phyloP scores from a whole-genome alignment of 192 early-diverging fungal species.

The Coemansia sp. region DNA sequence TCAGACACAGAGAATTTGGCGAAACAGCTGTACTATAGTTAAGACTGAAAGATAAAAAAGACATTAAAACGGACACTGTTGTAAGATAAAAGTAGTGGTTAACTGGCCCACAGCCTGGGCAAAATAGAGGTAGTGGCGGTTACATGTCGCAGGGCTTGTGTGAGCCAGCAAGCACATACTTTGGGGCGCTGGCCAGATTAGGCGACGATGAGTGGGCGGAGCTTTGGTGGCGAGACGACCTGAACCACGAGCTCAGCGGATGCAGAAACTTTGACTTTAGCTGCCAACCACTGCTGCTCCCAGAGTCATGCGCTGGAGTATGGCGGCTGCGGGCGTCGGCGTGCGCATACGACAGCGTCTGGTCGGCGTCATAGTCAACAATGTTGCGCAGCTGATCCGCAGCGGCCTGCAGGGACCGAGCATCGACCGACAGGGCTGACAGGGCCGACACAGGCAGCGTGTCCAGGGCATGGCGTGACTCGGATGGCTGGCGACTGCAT shows the following conservation, averaged over 20 bases:
- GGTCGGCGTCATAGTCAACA: conserved; percentile 8
- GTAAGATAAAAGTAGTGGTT: neutral
- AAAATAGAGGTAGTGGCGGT: neutral
- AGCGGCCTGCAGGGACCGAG: neutral
- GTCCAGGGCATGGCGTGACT: neutral
- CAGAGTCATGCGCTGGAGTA: conserved; percentile 2
- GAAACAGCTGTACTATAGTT: neutral
- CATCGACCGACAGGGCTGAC: neutral
- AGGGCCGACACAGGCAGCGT: conserved; percentile 1
- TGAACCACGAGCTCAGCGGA: conserved; percentile 51
- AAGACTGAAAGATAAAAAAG: neutral
- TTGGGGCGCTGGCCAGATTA: conserved; percentile 2
- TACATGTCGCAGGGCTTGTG: neutral
- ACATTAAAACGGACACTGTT: neutral
- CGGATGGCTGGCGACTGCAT: conserved; percentile 9
- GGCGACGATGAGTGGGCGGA: neutral
- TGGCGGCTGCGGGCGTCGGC: neutral
- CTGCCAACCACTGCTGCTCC: conserved; percentile 33
- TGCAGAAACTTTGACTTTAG: conserved; percentile 44
- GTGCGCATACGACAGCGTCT: conserved; percentile 7
- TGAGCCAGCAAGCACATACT: conserved; percentile 5
- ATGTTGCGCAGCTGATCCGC: neutral
- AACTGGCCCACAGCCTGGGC: neutral
- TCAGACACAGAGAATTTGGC: neutral
- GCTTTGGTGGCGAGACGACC: conserved; percentile 38